Base-by-base conservation (phyloP, 108 stramenopile species). In the Pseudonitzschia delicatissima region DNA sequence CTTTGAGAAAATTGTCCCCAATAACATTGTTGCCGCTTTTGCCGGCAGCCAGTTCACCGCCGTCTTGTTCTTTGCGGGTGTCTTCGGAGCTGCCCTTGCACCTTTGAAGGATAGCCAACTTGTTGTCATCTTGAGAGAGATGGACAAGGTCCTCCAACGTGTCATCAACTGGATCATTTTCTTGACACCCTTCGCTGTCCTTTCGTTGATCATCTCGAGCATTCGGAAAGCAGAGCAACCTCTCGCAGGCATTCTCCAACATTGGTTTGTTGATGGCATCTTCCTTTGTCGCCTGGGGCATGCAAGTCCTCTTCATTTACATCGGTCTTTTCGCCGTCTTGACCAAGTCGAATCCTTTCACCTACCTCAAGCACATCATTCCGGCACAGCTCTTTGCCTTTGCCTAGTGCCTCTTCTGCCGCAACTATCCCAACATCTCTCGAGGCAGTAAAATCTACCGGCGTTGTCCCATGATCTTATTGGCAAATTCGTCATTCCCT, bases 351-450 rank as follows among this genome's bases (percentile, higher is more conserved):
- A 78, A 78, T 48, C 77, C 72, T 17, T 39, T 78, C 0, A 23
- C 25, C 0, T 78, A 69, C 37, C 64, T 59, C 34, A 13, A 49
- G 12, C 26, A 68, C 9, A 23, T 73, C 37, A 32, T 73, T 3
- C 66, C 72, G 5, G 67, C 62, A 36, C 53, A 45, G 18, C 61
- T 57, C 13, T 28, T 73, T 33, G 77, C 68, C 2, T 78, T 78
- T 48, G 62, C 72, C n/a, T 21, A 35, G 62, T 29, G 67, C 72
- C 6, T 72, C 70, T 33, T 68, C 66, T 34, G 77, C 72, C 39
- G 77, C 77, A 20, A 78, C 72, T 37, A 58, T 78, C n/a, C 77
- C 77, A 0, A 45, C 68, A 3, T 51, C 67, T 58, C 29, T 78
- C 9, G 52, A 25, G 5, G 62, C 62, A 47, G 67, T 61, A 15